phyloP scores from a whole-genome alignment of 345 rosid species.

The Corchorus capsularis region DNA sequence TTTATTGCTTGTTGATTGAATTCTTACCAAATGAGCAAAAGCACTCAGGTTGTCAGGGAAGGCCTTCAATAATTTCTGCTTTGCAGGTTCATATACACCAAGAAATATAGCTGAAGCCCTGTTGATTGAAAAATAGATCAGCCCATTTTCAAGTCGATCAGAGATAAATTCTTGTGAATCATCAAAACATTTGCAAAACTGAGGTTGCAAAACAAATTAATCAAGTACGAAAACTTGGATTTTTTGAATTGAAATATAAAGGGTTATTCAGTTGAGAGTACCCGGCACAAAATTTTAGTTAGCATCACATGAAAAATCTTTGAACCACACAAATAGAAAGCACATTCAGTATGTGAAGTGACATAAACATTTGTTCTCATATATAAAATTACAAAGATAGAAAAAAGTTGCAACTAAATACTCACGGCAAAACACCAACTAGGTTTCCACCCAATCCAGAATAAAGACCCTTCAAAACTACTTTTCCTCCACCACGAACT shows the following conservation, averaged over 20 bases:
- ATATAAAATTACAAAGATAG: background rate
- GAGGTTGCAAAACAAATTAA: background rate
- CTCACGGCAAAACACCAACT: slow-evolving; percentile 87
- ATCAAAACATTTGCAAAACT: background rate
- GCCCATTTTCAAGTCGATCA: slow-evolving; percentile 9
- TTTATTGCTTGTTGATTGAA: background rate
- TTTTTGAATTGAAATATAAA: background rate
- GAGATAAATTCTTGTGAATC: background rate
- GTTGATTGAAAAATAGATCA: slow-evolving; percentile 25
- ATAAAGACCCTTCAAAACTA: slow-evolving; percentile 67
- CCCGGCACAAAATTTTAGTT: background rate
- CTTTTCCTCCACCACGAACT: slow-evolving; percentile 69
- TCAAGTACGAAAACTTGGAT: background rate
- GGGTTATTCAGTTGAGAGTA: background rate
- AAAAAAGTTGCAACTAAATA: slow-evolving; percentile 21
- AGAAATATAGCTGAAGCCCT: slow-evolving; percentile 74
- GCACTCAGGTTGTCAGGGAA: slow-evolving; percentile 63
- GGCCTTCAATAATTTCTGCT: slow-evolving; percentile 52
- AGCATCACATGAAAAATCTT: background rate
- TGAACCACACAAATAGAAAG: background rate
- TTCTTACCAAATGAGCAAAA: slow-evolving; percentile 63
- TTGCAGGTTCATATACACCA: slow-evolving; percentile 72
- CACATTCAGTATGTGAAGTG: background rate
- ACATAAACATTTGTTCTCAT: background rate
- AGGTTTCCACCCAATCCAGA: slow-evolving; percentile 89